These are phyloP conservation scores for Bidens hawaiensis DNA, from an alignment of 140 eudicot species.

Conservation along the genomic window DNA sequence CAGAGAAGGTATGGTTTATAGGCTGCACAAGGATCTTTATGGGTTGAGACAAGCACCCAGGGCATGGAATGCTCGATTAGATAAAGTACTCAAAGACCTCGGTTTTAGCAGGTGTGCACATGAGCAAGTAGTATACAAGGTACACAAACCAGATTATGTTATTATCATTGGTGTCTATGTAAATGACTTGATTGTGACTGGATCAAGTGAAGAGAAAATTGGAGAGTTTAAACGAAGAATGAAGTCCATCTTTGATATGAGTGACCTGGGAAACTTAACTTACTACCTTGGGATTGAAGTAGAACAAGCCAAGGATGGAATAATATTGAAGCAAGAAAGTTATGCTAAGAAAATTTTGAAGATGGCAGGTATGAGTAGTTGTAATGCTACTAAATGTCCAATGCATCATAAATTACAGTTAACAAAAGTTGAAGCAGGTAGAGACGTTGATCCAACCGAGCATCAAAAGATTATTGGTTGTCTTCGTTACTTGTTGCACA, in stretches of 20 bases:
- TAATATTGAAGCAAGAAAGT: not conserved
- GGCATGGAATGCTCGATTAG: not conserved
- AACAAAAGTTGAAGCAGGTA: not conserved
- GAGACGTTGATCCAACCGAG: not conserved
- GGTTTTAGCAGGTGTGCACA: not conserved
- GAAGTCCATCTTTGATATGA: not conserved
- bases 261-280: not conserved
- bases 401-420: not conserved
- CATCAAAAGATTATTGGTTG: not conserved
- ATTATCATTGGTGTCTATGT: not conserved
- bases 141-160: no score
- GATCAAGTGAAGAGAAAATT: not conserved
- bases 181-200: not conserved
- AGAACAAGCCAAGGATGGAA: not conserved
- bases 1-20: no score
- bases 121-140: not conserved
- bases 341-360: not conserved
- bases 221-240: not conserved
- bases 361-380: not conserved
- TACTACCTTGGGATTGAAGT: constrained; percentile 5
- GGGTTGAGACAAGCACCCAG: not conserved
- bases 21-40: no score
- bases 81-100: not conserved
- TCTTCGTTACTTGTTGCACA: no score
- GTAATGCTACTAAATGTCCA: not conserved